Base-by-base conservation (phyloP, 257 asterid species). In the Gentiana dahurica region DNA sequence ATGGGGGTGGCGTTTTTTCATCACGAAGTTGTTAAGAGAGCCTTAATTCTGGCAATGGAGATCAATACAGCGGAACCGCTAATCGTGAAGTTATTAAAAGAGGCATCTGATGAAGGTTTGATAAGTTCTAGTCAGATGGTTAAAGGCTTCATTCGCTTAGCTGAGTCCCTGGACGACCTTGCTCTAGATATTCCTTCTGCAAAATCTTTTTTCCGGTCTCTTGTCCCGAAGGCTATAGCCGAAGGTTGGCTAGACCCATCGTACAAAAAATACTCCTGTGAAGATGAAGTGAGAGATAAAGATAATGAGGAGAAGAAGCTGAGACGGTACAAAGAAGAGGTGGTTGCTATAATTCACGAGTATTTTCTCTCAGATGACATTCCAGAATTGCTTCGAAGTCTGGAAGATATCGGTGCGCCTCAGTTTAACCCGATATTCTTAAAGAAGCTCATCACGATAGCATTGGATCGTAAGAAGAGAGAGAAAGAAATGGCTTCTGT, bases 401-500 rank as follows among this genome's bases (percentile, higher is more conserved):
- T 92, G 61, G 95, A 83, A 72, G 99, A 92, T 74, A 65, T 92
- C 4, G 93, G 72, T 3, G 76, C 72, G 64, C 94, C 95, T 0
- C 77, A 83, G 60, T 80, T 75, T 53, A 81, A 88, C 73, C 86
- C 99, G 0, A 64, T 81, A 60, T 92, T 92, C 66, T 77, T 92
- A 51, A 92, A 92, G 84, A 88, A 69, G 80, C 87, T 92, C 12
- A 76, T 92, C 53, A 85, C 95, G 11, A 74, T 88, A 34, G 97
- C 99, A 44, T 71, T 92, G 97, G 99, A 92, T 71, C 64, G 97
- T 70, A 88, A 88, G 68, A 85, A 88, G 71, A 63, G 96, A 60
- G 99, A 92, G 67, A 92, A 92, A 67, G 99, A 88, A 61, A 92
- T 92, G 97, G 97, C 97, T 7, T 92, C 99, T 5, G 91, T 88